phyloP scores from a whole-genome alignment of 305 asterid genomes.

The Solanum hybrid region DNA sequence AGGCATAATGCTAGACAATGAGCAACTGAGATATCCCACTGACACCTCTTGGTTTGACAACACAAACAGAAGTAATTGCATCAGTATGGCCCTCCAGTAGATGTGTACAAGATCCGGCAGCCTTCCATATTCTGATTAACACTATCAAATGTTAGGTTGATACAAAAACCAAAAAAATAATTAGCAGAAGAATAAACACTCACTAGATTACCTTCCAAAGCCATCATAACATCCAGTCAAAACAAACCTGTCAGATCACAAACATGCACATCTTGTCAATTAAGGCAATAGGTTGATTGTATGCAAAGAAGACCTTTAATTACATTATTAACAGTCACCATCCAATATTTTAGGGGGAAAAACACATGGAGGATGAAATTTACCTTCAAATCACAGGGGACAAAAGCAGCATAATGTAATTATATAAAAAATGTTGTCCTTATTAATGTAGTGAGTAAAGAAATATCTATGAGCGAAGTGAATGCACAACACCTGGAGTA shows the following conservation, averaged over 20 bases:
- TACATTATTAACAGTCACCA: background rate
- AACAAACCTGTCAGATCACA: constrained; percentile 48
- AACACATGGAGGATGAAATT: background rate
- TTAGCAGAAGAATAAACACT: background rate
- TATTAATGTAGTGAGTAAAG: background rate
- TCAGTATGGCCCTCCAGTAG: constrained; percentile 76
- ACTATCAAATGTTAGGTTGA: background rate
- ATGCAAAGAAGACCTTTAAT: background rate
- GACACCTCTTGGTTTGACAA: constrained; percentile 48
- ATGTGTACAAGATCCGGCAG: constrained; percentile 72
- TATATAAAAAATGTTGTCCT: background rate
- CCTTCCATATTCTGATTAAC: constrained; percentile 67
- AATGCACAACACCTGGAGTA: background rate
- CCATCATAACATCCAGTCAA: constrained; percentile 93
- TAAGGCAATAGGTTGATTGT: background rate
- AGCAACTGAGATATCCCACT: background rate
- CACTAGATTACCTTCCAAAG: constrained; percentile 61
- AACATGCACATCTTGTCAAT: background rate
- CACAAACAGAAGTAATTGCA: constrained; percentile 75
- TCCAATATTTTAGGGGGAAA: background rate
- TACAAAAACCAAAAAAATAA: background rate
- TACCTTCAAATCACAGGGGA: background rate
- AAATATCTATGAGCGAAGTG: background rate
- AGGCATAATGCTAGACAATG: background rate
- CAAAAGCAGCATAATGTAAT: background rate